Conservation (phyloP, 129 eudicot genomes). For the Artemisia annua region DNA sequence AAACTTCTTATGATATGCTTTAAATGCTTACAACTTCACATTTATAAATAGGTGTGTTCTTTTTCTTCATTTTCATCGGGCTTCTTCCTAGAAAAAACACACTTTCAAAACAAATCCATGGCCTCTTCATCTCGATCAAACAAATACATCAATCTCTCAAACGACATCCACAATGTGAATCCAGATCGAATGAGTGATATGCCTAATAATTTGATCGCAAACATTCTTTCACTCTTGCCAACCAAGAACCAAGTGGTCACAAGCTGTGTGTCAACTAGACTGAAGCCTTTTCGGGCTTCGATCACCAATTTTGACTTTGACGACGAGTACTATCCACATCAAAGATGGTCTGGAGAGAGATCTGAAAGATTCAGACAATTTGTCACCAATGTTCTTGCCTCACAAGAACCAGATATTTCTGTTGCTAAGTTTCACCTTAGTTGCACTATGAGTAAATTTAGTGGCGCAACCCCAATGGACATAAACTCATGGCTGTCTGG, state of each 20-base stretch:
- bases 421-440: background rate
- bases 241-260: background rate
- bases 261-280: background rate
- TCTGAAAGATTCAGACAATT: background rate
- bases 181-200: background rate
- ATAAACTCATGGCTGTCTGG: background rate
- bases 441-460: background rate
- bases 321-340: background rate
- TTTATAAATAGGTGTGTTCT: background rate
- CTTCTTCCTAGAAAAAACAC: background rate
- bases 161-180: background rate
- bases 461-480: constrained; percentile 2
- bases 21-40: too few relatives aligned
- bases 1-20: too few relatives aligned
- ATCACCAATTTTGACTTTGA: background rate
- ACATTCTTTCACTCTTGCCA: background rate
- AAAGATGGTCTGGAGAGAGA: background rate
- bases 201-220: background rate
- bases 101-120: background rate
- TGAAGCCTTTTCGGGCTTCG: background rate
- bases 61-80: background rate
- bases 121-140: too few relatives aligned
- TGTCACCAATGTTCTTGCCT: background rate
- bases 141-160: background rate
- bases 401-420: background rate